Percentiles rank a stretch among this genome's conserved stretches.
Evolutionary conservation across 305 asterid genomes (phyloP).

Genomic region (Rubia occidens): DNA sequence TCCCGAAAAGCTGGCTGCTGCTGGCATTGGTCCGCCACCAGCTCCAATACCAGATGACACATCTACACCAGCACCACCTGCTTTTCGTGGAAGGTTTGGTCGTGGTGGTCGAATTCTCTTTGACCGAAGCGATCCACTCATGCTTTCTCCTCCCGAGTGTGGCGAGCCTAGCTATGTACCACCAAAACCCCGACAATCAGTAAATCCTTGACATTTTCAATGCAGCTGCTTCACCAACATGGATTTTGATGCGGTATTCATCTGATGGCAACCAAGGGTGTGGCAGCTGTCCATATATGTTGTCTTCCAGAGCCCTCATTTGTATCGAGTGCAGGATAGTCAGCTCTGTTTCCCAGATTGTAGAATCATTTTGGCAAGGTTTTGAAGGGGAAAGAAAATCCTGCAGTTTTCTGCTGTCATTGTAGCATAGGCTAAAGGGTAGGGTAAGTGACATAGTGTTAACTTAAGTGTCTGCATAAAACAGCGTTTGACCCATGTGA

Average conservation of each 20-base stretch:
- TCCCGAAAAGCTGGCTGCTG: slow-evolving; percentile 72
- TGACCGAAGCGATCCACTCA: slow-evolving; percentile 75
- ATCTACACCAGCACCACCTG: slow-evolving; percentile 25
- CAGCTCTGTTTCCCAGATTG: slow-evolving; percentile 1
- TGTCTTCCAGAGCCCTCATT: slow-evolving; percentile 3
- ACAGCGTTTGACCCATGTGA: slow-evolving; percentile 13
- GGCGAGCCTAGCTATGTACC: slow-evolving; percentile 46
- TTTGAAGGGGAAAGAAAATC: slow-evolving; percentile 4
- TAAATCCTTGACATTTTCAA: slow-evolving; percentile 31
- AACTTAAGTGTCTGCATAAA: neutral
- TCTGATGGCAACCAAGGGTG: neutral
- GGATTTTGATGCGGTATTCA: slow-evolving; percentile 4
- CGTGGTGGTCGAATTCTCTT: slow-evolving; percentile 89
- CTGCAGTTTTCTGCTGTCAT: neutral
- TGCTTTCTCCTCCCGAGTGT: slow-evolving; percentile 56
- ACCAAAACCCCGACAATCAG: slow-evolving; percentile 49
- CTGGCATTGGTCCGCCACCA: slow-evolving; percentile 68
- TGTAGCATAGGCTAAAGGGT: slow-evolving; percentile 12
- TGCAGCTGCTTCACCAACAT: slow-evolving; percentile 1
- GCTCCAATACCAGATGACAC: slow-evolving; percentile 36
- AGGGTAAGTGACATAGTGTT: slow-evolving; percentile 10
- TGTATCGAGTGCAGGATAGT: slow-evolving; percentile 2
- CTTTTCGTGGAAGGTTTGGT: slow-evolving; percentile 69
- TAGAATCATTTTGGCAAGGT: slow-evolving; percentile 9
- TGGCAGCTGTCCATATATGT: neutral